A percentile compares a stretch with the other conserved stretches of the same genome.
Conservation (phyloP, 805 yeast species). For the Pichia cabralensis region DNA sequence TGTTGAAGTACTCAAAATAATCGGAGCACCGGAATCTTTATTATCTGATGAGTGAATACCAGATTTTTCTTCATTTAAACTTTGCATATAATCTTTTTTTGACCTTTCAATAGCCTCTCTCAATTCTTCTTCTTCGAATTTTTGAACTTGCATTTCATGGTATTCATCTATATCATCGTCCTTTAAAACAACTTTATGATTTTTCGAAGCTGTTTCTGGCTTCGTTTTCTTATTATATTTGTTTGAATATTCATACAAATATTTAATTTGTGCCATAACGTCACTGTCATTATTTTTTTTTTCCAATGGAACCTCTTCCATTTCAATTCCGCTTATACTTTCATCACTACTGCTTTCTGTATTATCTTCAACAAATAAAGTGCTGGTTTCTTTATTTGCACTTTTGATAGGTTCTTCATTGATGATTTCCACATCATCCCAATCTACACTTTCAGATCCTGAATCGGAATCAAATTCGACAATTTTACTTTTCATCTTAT, state of each 20-base stretch:
- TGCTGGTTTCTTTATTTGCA: not conserved
- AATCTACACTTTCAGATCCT: conserved; percentile 9
- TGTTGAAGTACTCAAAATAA: conserved; percentile 15
- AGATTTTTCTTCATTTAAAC: conserved; percentile 18
- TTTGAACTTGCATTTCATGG: conserved; percentile 11
- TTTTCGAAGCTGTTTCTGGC: not conserved
- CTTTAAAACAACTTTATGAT: conserved; percentile 13
- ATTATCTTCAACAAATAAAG: conserved; percentile 4
- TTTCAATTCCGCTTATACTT: conserved; percentile 37
- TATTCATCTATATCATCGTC: conserved; percentile 8
- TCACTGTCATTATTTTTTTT: conserved; percentile 12
- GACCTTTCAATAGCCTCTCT: conserved; percentile 39
- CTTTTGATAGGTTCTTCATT: conserved; percentile 1
- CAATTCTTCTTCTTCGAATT: conserved; percentile 24
- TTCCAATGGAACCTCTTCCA: conserved; percentile 52
- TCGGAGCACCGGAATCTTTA: conserved; percentile 13
- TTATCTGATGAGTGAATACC: not conserved
- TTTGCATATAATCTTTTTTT: conserved; percentile 29
- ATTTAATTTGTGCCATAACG: conserved; percentile 22
- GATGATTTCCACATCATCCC: conserved; percentile 22
- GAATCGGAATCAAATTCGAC: conserved; percentile 3
- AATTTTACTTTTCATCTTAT: not conserved
- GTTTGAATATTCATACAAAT: conserved; percentile 24
- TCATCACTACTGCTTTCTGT: not conserved
- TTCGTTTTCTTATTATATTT: conserved; percentile 14